Percentiles rank a stretch among this genome's conserved stretches.
phyloP scores from a whole-genome alignment of 2,329 filamentous ascomycete species.

The Fusarium kyushuense region DNA sequence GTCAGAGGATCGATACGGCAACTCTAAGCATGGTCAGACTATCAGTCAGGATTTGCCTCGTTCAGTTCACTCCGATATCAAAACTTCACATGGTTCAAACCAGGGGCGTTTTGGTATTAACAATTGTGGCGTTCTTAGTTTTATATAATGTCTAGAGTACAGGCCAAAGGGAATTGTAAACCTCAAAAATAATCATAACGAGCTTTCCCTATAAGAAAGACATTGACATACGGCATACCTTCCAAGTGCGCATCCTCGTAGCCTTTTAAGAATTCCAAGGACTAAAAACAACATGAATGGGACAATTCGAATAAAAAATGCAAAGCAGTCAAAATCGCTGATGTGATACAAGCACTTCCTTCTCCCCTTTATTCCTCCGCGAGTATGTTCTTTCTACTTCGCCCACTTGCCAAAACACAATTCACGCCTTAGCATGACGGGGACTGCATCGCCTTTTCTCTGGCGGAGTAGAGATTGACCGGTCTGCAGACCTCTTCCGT shows the following conservation, averaged over 20 bases:
- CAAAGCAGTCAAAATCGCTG: conserved; percentile 35
- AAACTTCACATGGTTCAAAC: not conserved
- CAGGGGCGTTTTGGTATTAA: conserved; percentile 14
- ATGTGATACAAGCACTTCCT: conserved; percentile 35
- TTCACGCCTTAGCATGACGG: conserved; percentile 1
- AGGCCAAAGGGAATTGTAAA: conserved; percentile 29
- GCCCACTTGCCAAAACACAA: conserved; percentile 2
- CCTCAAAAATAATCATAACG: conserved; percentile 18
- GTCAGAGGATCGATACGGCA: not conserved
- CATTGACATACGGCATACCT: conserved; percentile 22
- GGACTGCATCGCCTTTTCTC: conserved; percentile 23
- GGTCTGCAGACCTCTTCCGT: conserved; percentile 19
- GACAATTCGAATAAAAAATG: conserved; percentile 17
- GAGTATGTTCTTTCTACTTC: conserved; percentile 8
- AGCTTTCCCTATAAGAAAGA: conserved; percentile 15
- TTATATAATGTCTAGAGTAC: conserved; percentile 47
- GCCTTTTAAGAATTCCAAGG: conserved; percentile 26
- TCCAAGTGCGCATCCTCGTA: conserved; percentile 17
- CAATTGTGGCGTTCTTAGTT: conserved; percentile 31
- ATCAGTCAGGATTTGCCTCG: not conserved
- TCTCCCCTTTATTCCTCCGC: conserved; percentile 7
- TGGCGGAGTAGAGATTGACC: not conserved
- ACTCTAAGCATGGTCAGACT: not conserved
- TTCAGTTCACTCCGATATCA: not conserved
- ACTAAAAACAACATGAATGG: conserved; percentile 24